A percentile compares a stretch with the other conserved stretches of the same genome.
phyloP scores from a whole-genome alignment of 2,329 filamentous ascomycete species.

The Aspergillus sp. region DNA sequence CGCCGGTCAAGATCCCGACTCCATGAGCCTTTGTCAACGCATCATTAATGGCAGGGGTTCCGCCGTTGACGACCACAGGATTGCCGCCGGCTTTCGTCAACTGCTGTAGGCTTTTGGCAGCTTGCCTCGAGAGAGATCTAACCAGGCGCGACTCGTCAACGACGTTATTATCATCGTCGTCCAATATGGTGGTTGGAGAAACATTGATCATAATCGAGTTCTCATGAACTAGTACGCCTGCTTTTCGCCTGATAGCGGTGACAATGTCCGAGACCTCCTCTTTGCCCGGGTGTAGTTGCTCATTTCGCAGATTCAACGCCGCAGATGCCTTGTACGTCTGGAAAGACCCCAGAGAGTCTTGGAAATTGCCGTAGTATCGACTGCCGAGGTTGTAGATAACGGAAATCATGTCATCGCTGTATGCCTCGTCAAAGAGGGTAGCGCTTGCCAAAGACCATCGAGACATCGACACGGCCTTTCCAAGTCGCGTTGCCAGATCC shows the following conservation, averaged over 20 bases:
- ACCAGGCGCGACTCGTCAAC: slow-evolving; percentile 65
- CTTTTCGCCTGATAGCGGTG: slow-evolving; percentile 75
- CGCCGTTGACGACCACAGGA: slow-evolving; percentile 76
- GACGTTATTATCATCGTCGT: slow-evolving; percentile 66
- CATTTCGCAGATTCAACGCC: slow-evolving; percentile 80
- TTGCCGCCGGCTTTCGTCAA: slow-evolving; percentile 65
- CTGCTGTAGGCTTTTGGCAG: slow-evolving; percentile 58
- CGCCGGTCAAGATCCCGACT: slow-evolving; percentile 70
- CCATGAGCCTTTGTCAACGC: slow-evolving; percentile 74
- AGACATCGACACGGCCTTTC: slow-evolving; percentile 62
- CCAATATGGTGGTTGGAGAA: slow-evolving; percentile 68
- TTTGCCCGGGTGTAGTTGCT: slow-evolving; percentile 78
- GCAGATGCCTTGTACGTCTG: slow-evolving; percentile 94
- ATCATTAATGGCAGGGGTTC: slow-evolving; percentile 78
- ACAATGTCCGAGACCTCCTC: slow-evolving; percentile 89
- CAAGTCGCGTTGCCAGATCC: slow-evolving; percentile 68
- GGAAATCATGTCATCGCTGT: slow-evolving; percentile 85
- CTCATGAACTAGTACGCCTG: slow-evolving; percentile 72
- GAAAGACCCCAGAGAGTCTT: slow-evolving; percentile 90
- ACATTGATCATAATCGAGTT: slow-evolving; percentile 73
- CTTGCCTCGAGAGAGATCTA: slow-evolving; percentile 63
- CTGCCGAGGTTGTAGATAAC: slow-evolving; percentile 86
- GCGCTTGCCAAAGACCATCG: slow-evolving; percentile 85
- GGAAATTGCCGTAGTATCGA: slow-evolving; percentile 89
- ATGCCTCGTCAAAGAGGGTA: slow-evolving; percentile 74